Base-by-base conservation (phyloP, 345 rosid genomes). In the Bruguiera gymnorhiza region DNA sequence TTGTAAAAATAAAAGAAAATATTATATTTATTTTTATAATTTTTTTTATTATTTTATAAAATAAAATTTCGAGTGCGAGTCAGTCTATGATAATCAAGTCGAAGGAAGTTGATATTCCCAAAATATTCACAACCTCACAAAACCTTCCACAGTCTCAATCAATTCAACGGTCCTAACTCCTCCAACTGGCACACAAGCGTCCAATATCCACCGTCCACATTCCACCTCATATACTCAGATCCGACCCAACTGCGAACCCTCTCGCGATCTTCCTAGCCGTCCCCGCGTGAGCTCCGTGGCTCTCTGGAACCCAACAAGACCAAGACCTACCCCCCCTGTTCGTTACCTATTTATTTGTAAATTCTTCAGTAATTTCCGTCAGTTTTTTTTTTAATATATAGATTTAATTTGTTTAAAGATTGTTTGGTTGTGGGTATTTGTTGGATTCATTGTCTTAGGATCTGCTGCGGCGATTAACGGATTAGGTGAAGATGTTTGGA, bases 401-500 rank as follows among this genome's bases (percentile, higher is more conserved):
- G 36, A 9, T 53, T 2, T 20, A 52, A 6, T 29, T 71, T 27
- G 18, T 27, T 1, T 27, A 27, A 27, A 27, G 29, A 27, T 27
- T 27, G 6, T 29, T 71, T 27, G 18, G 19, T 43, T 56, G 30
- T 30, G 55, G 72, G 55, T 52, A 29, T 24, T 39, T 9, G 21
- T 30, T 51, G 54, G 15, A 5, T 52, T 51, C 46, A 30, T 21
- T 9, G 8, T 27, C 23, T 55, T 24, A 27, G 46, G 68, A 37
- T 34, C 37, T 34, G 37, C 37, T 34, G 37, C 37, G 9, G 37
- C 48, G 23, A 31, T 52, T 62, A 30, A 36, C 18, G 29, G 30
- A 8, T 10, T 23, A 20, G 21, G 9, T 8, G 66, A 79, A 76
- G 26, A 86, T 86, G 90, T 86, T 86, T 70, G 87, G 88, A 66